These are phyloP conservation scores for Pichia sp. DNA, from an alignment of 1,139 yeast species.

Conservation along the genomic window DNA sequence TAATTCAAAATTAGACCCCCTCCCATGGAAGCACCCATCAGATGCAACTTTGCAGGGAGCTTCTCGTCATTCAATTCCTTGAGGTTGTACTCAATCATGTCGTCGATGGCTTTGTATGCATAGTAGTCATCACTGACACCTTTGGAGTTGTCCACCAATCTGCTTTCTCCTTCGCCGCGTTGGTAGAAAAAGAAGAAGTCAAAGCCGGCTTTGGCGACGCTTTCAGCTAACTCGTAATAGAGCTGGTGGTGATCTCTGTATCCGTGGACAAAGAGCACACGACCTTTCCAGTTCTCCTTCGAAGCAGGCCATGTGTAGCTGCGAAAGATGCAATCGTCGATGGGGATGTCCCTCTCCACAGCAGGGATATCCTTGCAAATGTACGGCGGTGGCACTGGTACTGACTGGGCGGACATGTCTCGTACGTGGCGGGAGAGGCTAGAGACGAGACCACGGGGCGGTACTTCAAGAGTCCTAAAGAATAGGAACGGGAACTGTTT, in stretches of 20 bases:
- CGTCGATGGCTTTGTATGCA: constrained; percentile 66
- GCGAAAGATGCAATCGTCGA: constrained; percentile 22
- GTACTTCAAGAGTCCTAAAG: too few species aligned
- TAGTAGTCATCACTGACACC: constrained; percentile 67
- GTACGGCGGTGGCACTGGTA: not conserved
- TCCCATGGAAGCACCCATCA: constrained; percentile 95
- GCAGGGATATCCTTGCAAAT: constrained; percentile 4
- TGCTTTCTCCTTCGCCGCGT: constrained; percentile 82
- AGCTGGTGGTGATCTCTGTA: constrained; percentile 62
- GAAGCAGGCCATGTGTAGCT: constrained; percentile 22
- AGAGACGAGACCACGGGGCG: too few species aligned
- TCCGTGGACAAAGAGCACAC: constrained; percentile 71
- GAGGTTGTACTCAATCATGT: constrained; percentile 43
- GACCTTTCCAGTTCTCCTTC: constrained; percentile 40
- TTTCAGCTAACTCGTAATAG: constrained; percentile 58
- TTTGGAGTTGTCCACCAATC: constrained; percentile 45
- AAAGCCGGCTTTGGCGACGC: constrained; percentile 55
- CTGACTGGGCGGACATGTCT: not conserved
- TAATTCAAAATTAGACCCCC: constrained; percentile 80
- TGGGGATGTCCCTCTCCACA: constrained; percentile 9
- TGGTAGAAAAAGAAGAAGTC: constrained; percentile 79
- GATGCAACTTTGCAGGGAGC: constrained; percentile 43
- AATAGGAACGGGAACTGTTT: too few species aligned
- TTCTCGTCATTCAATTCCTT: constrained; percentile 27
- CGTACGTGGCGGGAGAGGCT: not conserved